A percentile compares a stretch with the other conserved stretches of the same genome.
Conservation (phyloP, 78 protist genomes). For the Tieghemostelium lacteum region DNA sequence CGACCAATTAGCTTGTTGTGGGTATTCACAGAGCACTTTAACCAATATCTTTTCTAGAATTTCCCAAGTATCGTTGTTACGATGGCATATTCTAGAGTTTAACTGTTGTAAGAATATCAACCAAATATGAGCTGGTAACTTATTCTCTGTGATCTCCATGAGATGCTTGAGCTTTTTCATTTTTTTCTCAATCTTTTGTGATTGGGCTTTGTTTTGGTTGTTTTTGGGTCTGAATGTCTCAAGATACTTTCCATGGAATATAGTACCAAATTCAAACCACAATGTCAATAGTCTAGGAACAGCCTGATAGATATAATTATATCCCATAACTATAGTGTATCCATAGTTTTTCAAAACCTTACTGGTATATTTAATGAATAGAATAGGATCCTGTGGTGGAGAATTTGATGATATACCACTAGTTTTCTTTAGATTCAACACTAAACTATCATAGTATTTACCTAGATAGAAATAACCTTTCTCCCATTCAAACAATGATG, state of each 20-base stretch:
- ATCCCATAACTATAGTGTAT: slow-evolving; percentile 47
- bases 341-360: slow-evolving; percentile 50
- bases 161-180: not conserved
- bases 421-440: slow-evolving; percentile 1
- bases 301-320: slow-evolving; percentile 62
- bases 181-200: not conserved
- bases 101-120: slow-evolving; percentile 86
- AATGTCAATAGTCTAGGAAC: slow-evolving; percentile 86
- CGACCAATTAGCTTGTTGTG: slow-evolving; percentile 89
- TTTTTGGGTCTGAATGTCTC: not conserved
- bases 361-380: not conserved
- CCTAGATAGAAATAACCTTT: slow-evolving; percentile 80
- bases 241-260: not conserved
- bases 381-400: not conserved
- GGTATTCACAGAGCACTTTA: slow-evolving; percentile 54
- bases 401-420: not conserved
- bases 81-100: slow-evolving; percentile 84
- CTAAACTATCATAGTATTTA: slow-evolving; percentile 69
- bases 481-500: slow-evolving; percentile 71
- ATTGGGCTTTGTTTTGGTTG: not conserved
- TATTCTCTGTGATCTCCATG: not conserved
- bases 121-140: slow-evolving; percentile 79
- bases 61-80: slow-evolving; percentile 5
- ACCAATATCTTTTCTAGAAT: slow-evolving; percentile 44
- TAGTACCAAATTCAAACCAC: slow-evolving; percentile 85